Percentiles rank a stretch among this genome's conserved stretches.
Conservation (phyloP, 1,139 yeast genomes). For the Neolecta irregularis region DNA sequence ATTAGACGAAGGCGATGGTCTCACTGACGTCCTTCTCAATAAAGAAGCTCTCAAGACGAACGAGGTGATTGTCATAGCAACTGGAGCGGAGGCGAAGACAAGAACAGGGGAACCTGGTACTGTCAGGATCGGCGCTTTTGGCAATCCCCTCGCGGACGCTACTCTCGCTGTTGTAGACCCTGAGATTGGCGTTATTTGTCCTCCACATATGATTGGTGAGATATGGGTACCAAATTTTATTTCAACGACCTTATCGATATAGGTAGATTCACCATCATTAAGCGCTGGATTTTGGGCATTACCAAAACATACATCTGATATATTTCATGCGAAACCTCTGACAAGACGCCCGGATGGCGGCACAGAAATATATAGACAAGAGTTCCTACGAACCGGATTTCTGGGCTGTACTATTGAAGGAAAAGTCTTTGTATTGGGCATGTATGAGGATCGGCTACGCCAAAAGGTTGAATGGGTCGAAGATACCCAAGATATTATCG, state of each 20-base stretch:
- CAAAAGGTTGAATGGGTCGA: slow-evolving; percentile 33
- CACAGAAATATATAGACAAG: slow-evolving; percentile 26
- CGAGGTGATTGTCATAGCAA: slow-evolving; percentile 48
- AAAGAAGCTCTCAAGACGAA: slow-evolving; percentile 69
- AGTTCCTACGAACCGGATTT: slow-evolving; percentile 76
- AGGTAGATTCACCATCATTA: slow-evolving; percentile 73
- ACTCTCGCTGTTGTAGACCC: slow-evolving; percentile 89
- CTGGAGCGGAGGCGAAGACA: slow-evolving; percentile 29
- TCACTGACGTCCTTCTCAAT: slow-evolving; percentile 64
- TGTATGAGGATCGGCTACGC: slow-evolving; percentile 80
- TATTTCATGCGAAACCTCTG: slow-evolving; percentile 52
- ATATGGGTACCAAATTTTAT: too few relatives aligned
- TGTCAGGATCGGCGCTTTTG: slow-evolving; percentile 77
- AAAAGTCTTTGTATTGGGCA: slow-evolving; percentile 71
- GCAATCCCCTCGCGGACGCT: slow-evolving; percentile 87
- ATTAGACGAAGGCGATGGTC: slow-evolving; percentile 23
- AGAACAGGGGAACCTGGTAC: slow-evolving; percentile 24
- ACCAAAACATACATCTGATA: slow-evolving; percentile 49
- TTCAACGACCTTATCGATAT: too few relatives aligned
- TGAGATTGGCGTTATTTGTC: slow-evolving; percentile 55
- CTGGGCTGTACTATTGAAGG: slow-evolving; percentile 81
- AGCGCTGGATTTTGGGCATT: slow-evolving; percentile 82
- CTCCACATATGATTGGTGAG: slow-evolving; percentile 78
- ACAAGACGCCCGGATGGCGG: too few relatives aligned
- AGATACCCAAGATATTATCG: slow-evolving; percentile 13